Conservation (phyloP, 441 rosid genomes). For the Gossypium aridum region DNA sequence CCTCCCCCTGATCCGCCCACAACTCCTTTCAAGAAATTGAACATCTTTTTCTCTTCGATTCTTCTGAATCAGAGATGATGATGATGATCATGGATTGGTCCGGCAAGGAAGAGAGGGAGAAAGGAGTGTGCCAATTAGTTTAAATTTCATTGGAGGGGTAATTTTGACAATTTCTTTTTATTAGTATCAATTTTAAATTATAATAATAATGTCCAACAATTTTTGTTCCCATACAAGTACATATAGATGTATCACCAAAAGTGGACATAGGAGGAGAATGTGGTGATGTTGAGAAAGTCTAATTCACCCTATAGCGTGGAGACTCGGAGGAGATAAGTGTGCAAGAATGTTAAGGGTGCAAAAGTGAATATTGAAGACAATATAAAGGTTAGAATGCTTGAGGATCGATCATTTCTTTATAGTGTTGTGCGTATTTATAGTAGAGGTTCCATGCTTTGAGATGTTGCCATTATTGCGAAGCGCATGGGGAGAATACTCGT, state of each 20-base stretch:
- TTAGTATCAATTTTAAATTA: neutral
- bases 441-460: too few relatives aligned
- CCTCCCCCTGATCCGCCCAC: slow-evolving; percentile 93
- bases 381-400: too few relatives aligned
- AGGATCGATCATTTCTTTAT: too few relatives aligned
- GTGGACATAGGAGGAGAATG: neutral
- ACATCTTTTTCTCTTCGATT: slow-evolving; percentile 33
- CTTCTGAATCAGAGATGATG: neutral
- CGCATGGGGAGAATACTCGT: neutral
- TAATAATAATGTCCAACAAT: neutral
- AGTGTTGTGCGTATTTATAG: too few relatives aligned
- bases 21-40: slow-evolving; percentile 86
- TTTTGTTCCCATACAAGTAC: neutral
- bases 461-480: too few relatives aligned
- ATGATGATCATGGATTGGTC: neutral
- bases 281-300: neutral
- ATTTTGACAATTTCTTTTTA: neutral
- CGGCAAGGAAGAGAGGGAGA: neutral
- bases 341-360: neutral
- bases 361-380: neutral
- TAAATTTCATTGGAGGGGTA: neutral
- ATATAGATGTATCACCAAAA: neutral
- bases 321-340: neutral
- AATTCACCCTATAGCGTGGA: neutral
- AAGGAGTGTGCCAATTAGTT: neutral